A percentile compares a stretch with the other conserved stretches of the same genome.
phyloP scores from a whole-genome alignment of 495 filamentous ascomycete species.

The Pseudevernia furfuracea region DNA sequence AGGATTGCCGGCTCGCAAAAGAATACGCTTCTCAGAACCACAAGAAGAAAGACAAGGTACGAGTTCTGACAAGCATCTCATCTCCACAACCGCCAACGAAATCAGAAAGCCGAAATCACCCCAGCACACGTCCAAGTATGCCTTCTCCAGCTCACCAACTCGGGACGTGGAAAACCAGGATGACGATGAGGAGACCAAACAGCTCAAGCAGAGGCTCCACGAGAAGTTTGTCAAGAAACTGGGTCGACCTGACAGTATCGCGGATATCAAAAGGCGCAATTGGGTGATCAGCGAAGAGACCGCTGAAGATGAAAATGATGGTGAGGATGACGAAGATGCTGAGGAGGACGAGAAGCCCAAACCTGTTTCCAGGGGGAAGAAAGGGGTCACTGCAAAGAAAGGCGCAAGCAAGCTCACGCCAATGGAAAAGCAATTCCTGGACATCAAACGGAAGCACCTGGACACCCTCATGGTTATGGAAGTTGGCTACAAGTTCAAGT shows the following conservation, averaged over 20 bases:
- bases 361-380: conserved; percentile 48
- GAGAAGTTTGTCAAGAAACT: conserved; percentile 84
- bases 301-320: conserved; percentile 42
- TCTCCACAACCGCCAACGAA: conserved; percentile 20
- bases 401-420: conserved; percentile 74
- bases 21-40: conserved; percentile 12
- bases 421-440: conserved; percentile 85
- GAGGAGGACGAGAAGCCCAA: conserved; percentile 43
- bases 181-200: conserved; percentile 42
- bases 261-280: conserved; percentile 55
- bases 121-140: conserved; percentile 40
- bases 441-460: conserved; percentile 87
- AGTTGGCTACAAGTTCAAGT: conserved; percentile 95
- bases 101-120: conserved; percentile 27
- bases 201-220: conserved; percentile 57
- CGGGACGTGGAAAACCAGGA: conserved; percentile 29
- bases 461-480: conserved; percentile 86
- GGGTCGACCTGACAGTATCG: conserved; percentile 71
- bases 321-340: conserved; percentile 50
- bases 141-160: conserved; percentile 40
- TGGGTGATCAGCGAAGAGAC: conserved; percentile 46
- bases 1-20: conserved; percentile 13
- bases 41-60: conserved; percentile 5
- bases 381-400: conserved; percentile 51
- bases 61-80: conserved; percentile 10